phyloP scores from a whole-genome alignment of 176 grass and related monocot genomes.

The Oryza rufipogon region DNA sequence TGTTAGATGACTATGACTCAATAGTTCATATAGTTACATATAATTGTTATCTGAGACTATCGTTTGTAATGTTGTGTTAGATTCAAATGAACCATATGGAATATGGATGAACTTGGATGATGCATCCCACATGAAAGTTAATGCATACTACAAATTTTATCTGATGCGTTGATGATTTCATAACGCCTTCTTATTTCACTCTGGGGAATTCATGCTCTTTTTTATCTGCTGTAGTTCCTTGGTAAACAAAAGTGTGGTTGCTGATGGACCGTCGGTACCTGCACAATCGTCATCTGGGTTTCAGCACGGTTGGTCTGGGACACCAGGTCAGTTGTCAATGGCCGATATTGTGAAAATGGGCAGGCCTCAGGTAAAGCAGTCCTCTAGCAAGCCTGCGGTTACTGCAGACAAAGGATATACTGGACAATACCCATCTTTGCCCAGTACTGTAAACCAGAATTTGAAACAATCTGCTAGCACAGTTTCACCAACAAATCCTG shows the following conservation, averaged over 20 bases:
- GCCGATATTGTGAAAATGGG: slow-evolving; percentile 98
- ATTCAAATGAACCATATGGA: background rate
- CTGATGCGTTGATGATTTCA: slow-evolving; percentile 7
- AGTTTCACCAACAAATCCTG: slow-evolving; percentile 46
- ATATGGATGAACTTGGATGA: slow-evolving; percentile 2
- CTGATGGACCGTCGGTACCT: slow-evolving; percentile 61
- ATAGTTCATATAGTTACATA: background rate
- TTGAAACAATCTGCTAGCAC: slow-evolving; percentile 54
- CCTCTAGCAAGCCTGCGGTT: slow-evolving; percentile 46
- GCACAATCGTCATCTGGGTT: slow-evolving; percentile 64
- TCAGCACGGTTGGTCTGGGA: slow-evolving; percentile 80
- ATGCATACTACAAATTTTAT: background rate
- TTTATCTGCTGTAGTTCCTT: slow-evolving; percentile 46
- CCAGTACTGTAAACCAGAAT: slow-evolving; percentile 44
- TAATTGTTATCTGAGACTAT: background rate
- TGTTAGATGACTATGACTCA: slow-evolving; percentile 9
- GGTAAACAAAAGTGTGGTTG: slow-evolving; percentile 47
- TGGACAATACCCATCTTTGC: slow-evolving; percentile 70
- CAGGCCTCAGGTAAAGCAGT: slow-evolving; percentile 63
- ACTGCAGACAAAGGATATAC: slow-evolving; percentile 63
- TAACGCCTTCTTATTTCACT: background rate
- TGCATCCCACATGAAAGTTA: background rate
- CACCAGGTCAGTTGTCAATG: slow-evolving; percentile 82
- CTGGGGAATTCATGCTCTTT: slow-evolving; percentile 42
- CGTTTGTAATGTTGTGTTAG: background rate